Conservation (phyloP, 1,284 basidiomycete genomes). For the Cutaneotrichosporon sp. region DNA sequence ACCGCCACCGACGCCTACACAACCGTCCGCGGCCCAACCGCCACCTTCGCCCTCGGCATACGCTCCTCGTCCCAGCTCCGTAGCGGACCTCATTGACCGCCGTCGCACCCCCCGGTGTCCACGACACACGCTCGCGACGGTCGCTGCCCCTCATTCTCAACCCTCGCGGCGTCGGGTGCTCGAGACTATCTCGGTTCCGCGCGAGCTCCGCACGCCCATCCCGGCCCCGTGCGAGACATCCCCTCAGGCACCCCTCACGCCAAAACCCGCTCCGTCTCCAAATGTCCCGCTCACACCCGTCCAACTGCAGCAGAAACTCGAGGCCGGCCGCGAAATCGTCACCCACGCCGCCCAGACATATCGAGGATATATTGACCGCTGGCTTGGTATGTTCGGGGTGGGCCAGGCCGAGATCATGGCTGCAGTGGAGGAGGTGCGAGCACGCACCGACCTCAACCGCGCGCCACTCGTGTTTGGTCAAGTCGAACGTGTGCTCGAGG, state of each 20-base stretch:
- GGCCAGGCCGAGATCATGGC: conserved; percentile 2
- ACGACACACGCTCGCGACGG: neutral
- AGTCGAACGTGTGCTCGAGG: neutral
- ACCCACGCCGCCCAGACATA: neutral
- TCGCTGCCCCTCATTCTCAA: neutral
- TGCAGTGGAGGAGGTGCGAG: neutral
- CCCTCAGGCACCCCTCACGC: neutral
- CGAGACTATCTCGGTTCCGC: conserved; percentile 1
- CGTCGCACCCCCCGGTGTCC: neutral
- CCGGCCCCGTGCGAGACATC: neutral
- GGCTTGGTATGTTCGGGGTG: neutral
- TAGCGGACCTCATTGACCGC: conserved; percentile 1
- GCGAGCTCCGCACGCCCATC: neutral
- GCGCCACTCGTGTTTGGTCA: neutral
- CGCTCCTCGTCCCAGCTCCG: neutral
- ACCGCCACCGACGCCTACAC: neutral
- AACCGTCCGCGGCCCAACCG: neutral
- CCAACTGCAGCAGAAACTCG: neutral
- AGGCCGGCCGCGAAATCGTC: neutral
- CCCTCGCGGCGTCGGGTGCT: neutral
- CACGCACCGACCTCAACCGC: neutral
- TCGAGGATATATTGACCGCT: neutral
- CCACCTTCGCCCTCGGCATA: neutral
- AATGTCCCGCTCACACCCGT: neutral
- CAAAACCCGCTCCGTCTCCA: neutral